These are phyloP conservation scores for Cordyceps pruinosa DNA, from an alignment of 2,329 filamentous ascomycete species.

Conservation along the genomic window DNA sequence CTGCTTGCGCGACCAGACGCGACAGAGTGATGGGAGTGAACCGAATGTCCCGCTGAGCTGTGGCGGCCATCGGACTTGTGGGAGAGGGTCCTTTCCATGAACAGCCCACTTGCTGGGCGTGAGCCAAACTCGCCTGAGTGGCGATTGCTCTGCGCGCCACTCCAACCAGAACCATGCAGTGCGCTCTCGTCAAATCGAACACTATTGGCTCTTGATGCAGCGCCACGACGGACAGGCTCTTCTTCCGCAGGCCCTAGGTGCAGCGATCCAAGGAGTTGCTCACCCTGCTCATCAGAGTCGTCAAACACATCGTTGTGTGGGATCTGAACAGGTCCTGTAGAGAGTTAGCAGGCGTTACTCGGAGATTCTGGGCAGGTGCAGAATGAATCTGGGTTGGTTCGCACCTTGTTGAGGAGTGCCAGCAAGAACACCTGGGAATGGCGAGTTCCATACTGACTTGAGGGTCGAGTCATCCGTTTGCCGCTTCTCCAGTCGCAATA, in stretches of 20 bases:
- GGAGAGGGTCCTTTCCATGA: slow-evolving; percentile 87
- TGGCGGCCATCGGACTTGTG: slow-evolving; percentile 95
- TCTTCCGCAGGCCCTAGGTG: slow-evolving; percentile 78
- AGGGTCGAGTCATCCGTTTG: slow-evolving; percentile 60
- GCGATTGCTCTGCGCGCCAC: slow-evolving; percentile 61
- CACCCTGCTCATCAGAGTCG: slow-evolving; percentile 80
- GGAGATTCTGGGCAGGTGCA: not conserved
- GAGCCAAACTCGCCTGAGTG: slow-evolving; percentile 78
- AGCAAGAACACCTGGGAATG: slow-evolving; percentile 78
- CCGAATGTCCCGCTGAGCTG: slow-evolving; percentile 83
- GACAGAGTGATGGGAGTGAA: slow-evolving; percentile 60
- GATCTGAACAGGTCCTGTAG: slow-evolving; percentile 68
- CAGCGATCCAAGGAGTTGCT: slow-evolving; percentile 70
- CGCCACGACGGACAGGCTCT: slow-evolving; percentile 74
- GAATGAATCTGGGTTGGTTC: slow-evolving; percentile 18
- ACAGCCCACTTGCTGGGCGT: slow-evolving; percentile 72
- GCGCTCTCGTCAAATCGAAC: slow-evolving; percentile 97
- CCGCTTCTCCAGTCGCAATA: slow-evolving; percentile 57
- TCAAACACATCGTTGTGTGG: slow-evolving; percentile 81
- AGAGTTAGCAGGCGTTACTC: not conserved
- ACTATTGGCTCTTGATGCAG: slow-evolving; percentile 88
- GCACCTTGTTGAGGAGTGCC: slow-evolving; percentile 83
- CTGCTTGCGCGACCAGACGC: slow-evolving; percentile 80
- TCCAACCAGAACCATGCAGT: slow-evolving; percentile 79
- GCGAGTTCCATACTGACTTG: slow-evolving; percentile 90